Evolutionary conservation across 306 rosid species (phyloP).

Genomic region (Arachis stenosperma): DNA sequence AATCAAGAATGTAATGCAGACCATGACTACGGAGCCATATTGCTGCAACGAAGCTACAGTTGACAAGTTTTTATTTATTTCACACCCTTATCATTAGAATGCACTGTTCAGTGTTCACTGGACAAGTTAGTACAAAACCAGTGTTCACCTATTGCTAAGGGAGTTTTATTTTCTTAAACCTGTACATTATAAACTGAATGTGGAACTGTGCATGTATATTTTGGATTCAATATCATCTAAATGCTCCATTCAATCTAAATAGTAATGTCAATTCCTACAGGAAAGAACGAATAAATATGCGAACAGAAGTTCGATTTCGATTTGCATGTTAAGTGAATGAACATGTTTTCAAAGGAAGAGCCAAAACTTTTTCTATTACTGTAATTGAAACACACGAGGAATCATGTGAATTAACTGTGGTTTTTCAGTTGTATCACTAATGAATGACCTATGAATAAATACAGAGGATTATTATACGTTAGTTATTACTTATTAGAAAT

Average conservation of each 20-base stretch:
- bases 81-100: conserved; percentile 10
- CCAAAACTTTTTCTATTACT: too few relatives aligned
- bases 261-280: conserved; percentile 3
- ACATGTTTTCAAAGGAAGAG: neutral
- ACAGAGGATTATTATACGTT: too few relatives aligned
- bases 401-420: too few relatives aligned
- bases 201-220: neutral
- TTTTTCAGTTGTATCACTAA: too few relatives aligned
- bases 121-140: conserved; percentile 25
- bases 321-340: neutral
- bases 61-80: neutral
- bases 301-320: neutral
- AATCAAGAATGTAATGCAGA: conserved; percentile 28
- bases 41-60: conserved; percentile 2
- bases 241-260: conserved; percentile 10
- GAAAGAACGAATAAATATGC: neutral
- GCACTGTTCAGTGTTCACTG: conserved; percentile 25
- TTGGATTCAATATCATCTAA: conserved; percentile 26
- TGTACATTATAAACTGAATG: conserved; percentile 21
- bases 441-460: too few relatives aligned
- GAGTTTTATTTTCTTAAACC: conserved; percentile 1
- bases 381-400: too few relatives aligned
- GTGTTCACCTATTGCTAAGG: conserved; percentile 31
- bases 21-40: neutral
- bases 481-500: too few relatives aligned